Evolutionary conservation across 2,329 filamentous ascomycete species (phyloP).

Genomic region (Monosporascus sp.): DNA sequence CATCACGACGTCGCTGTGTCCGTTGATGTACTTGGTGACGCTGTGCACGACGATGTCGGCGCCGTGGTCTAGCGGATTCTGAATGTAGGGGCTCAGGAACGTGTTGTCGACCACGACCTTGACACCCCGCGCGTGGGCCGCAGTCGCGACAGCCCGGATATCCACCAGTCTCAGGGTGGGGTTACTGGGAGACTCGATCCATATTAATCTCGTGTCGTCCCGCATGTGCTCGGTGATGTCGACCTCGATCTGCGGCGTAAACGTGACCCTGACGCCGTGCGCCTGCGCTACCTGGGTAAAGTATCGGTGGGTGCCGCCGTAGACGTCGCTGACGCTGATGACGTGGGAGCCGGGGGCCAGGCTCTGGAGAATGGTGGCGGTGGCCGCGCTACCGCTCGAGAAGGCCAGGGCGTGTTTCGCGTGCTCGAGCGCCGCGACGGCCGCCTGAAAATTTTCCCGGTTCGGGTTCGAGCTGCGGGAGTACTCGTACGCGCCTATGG

Average conservation of each 20-base stretch:
- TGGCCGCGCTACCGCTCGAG: conserved; percentile 88
- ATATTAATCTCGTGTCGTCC: conserved; percentile 85
- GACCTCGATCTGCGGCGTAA: conserved; percentile 86
- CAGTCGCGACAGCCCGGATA: conserved; percentile 75
- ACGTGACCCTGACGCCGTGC: conserved; percentile 90
- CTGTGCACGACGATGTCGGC: conserved; percentile 96
- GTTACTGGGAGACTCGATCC: conserved; percentile 96
- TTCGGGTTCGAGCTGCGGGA: conserved; percentile 92
- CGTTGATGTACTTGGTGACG: conserved; percentile 99
- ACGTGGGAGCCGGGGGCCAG: conserved; percentile 89
- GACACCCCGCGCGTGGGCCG: conserved; percentile 83
- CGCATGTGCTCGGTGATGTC: conserved; percentile 82
- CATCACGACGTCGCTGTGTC: conserved; percentile 96
- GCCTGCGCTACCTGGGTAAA: conserved; percentile 96
- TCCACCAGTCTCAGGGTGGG: conserved; percentile 91
- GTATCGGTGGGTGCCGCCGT: conserved; percentile 96
- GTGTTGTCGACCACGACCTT: conserved; percentile 99
- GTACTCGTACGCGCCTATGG: conserved; percentile 88
- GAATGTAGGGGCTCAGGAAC: conserved; percentile 92
- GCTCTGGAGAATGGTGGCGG: conserved; percentile 87
- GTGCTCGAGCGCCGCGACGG: conserved; percentile 87
- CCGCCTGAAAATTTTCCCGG: conserved; percentile 86
- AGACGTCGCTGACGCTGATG: conserved; percentile 94
- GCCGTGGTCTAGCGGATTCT: conserved; percentile 91
- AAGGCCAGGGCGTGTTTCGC: conserved; percentile 92